Percentiles rank a stretch among this genome's conserved stretches.
Evolutionary conservation across 768 basidiomycete species (phyloP).

Genomic region (Lepiota brunneoincarnata): DNA sequence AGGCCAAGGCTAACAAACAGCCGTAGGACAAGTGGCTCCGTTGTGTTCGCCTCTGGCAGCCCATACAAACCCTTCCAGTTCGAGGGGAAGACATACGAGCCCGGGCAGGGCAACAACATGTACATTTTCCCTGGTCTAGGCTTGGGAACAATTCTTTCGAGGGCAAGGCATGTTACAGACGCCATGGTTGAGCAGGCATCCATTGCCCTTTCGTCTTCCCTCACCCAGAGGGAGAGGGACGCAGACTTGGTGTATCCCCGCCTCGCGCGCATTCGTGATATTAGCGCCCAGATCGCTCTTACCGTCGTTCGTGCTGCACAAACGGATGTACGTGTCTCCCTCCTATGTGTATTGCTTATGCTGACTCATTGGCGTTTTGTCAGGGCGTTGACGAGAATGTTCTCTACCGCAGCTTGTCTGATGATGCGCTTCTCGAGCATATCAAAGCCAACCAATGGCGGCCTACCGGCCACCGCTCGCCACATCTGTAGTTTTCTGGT

Average conservation of each 20-base stretch:
- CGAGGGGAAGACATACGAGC: conserved; percentile 47
- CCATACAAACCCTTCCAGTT: conserved; percentile 58
- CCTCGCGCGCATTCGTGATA: conserved; percentile 60
- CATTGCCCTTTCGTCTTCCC: conserved; percentile 55
- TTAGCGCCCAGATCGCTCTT: conserved; percentile 59
- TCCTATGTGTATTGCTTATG: neutral
- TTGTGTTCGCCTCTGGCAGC: conserved; percentile 72
- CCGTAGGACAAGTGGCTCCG: conserved; percentile 57
- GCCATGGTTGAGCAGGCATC: conserved; percentile 68
- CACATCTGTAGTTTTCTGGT: conserved; percentile 25
- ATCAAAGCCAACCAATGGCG: conserved; percentile 58
- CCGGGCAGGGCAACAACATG: conserved; percentile 84
- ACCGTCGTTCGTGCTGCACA: conserved; percentile 67
- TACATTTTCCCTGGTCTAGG: conserved; percentile 66
- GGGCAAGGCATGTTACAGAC: conserved; percentile 59
- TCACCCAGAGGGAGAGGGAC: conserved; percentile 52
- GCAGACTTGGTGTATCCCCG: conserved; percentile 67
- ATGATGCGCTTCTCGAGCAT: conserved; percentile 44
- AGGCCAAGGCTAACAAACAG: neutral
- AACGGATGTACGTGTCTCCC: conserved; percentile 43
- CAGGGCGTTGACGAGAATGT: conserved; percentile 45
- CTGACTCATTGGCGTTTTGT: neutral
- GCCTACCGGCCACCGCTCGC: conserved; percentile 31
- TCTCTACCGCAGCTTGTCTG: conserved; percentile 45
- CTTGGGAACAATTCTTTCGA: conserved; percentile 57